Evolutionary conservation across 148 eudicot species (phyloP).

Genomic region (Vaccinium corymbosum): DNA sequence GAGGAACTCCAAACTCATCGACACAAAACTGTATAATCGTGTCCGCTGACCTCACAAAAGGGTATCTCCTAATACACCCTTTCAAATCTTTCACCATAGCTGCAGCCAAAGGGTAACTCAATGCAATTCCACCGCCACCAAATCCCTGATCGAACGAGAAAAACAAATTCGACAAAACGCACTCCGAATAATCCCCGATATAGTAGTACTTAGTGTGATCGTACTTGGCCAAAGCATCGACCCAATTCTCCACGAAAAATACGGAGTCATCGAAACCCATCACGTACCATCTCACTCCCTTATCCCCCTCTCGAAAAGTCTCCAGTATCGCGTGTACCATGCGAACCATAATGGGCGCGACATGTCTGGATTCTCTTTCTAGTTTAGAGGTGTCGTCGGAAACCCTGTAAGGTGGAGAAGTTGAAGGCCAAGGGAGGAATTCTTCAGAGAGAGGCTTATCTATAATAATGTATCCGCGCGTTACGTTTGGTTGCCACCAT

Average conservation of each 20-base stretch:
- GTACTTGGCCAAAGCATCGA: slow-evolving; percentile 29
- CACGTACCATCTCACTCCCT: slow-evolving; percentile 41
- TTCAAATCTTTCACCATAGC: slow-evolving; percentile 45
- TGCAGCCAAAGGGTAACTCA: slow-evolving; percentile 50
- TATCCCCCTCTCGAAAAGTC: slow-evolving; percentile 25
- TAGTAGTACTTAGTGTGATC: slow-evolving; percentile 19
- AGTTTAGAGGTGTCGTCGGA: slow-evolving; percentile 37
- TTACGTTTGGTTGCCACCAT: slow-evolving; percentile 71
- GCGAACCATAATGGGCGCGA: slow-evolving; percentile 26
- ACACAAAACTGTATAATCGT: slow-evolving; percentile 39
- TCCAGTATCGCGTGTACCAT: slow-evolving; percentile 34
- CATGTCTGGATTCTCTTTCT: slow-evolving; percentile 32
- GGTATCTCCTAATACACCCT: slow-evolving; percentile 54
- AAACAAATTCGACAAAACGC: not conserved
- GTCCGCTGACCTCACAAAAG: slow-evolving; percentile 41
- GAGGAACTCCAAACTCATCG: slow-evolving; percentile 51
- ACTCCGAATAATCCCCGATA: slow-evolving; percentile 7
- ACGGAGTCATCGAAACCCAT: slow-evolving; percentile 51
- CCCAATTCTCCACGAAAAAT: slow-evolving; percentile 40
- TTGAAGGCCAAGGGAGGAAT: slow-evolving; percentile 44
- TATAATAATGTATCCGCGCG: slow-evolving; percentile 40
- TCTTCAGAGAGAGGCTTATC: slow-evolving; percentile 35
- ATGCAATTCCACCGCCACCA: slow-evolving; percentile 40
- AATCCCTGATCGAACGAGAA: slow-evolving; percentile 25
- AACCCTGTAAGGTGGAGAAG: slow-evolving; percentile 48